These are phyloP conservation scores for Cercophora sp. DNA, from an alignment of 495 filamentous ascomycete genomes.

Conservation along the genomic window DNA sequence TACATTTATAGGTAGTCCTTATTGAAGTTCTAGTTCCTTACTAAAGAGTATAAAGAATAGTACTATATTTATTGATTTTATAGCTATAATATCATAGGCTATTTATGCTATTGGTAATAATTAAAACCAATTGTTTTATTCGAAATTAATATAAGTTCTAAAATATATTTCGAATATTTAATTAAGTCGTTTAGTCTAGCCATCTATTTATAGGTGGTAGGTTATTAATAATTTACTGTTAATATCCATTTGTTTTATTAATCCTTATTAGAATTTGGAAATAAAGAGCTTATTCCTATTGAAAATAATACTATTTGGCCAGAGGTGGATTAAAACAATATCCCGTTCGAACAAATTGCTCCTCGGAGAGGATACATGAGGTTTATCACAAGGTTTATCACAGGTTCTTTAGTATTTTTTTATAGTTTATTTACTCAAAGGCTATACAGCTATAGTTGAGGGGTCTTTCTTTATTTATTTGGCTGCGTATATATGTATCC, in stretches of 20 bases:
- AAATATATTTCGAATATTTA: constrained; percentile 5
- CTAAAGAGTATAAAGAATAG: background rate
- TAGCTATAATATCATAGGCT: background rate
- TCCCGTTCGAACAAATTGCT: too few relatives aligned
- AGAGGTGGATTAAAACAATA: too few relatives aligned
- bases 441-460: too few relatives aligned
- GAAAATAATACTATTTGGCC: too few relatives aligned
- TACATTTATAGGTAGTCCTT: background rate
- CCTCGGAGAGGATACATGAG: too few relatives aligned
- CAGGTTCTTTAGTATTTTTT: too few relatives aligned
- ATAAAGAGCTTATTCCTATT: background rate
- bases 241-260: background rate
- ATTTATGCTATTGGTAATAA: background rate
- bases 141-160: background rate
- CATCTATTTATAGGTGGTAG: background rate
- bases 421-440: too few relatives aligned
- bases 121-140: constrained; percentile 4
- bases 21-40: background rate
- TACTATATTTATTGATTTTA: background rate
- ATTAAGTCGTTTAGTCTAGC: background rate
- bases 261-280: background rate
- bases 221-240: background rate
- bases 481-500: too few relatives aligned
- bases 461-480: too few relatives aligned
- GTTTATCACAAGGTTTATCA: too few relatives aligned